Evolutionary conservation across 2,329 filamentous ascomycete genomes (phyloP), one percentile per base, ranked within the genome.

Genomic region (Xylariaceae sp.): DNA sequence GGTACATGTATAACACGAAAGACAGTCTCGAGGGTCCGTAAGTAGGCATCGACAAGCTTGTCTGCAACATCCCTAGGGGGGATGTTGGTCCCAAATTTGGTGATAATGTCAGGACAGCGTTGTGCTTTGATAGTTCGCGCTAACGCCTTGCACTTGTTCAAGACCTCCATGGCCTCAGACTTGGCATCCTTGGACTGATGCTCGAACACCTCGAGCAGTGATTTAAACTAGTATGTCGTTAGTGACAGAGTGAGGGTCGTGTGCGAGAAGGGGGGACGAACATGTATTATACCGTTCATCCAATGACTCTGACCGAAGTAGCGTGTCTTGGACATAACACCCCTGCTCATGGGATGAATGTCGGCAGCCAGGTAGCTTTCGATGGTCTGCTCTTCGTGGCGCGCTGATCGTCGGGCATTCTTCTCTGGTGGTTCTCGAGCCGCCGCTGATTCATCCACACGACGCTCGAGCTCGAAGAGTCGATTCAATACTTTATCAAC

Each of bases 1-100:
- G 85, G 84, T 1, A 83, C 67, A 66, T 88, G 82, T 7, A 88
- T 56, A 21, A 88, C 76, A 2, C 86, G 78, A 59, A 83, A 78
- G 14, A 82, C 79, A 1, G 81, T 79, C 64, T 87, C 84, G 37
- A 83, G 78, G 0, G 80, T 81, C 44, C 82, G 74, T 16, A 88
- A 71, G 71, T 87, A 87, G 26, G 74, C 69, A 7, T 80, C 74
- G 14, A 86, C 72, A 1, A 87, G 75, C 48, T 76, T 69, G 56
- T 86, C 82, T 0, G 80, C 78, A 1, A 83, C 58, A 0, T 70
- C 68, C 9, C 72, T 69, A 0, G 69, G 36, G 0, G 79, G 77
- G 6, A 80, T 72, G 3, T 72, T 69, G 33, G 71, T 67, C 12
- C 80, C 78, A 2, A 78, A 66, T 12, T 75, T 71, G 19, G 70